Evolutionary conservation across 2,329 filamentous ascomycete species (phyloP).

Genomic region (Fusarium sp.): DNA sequence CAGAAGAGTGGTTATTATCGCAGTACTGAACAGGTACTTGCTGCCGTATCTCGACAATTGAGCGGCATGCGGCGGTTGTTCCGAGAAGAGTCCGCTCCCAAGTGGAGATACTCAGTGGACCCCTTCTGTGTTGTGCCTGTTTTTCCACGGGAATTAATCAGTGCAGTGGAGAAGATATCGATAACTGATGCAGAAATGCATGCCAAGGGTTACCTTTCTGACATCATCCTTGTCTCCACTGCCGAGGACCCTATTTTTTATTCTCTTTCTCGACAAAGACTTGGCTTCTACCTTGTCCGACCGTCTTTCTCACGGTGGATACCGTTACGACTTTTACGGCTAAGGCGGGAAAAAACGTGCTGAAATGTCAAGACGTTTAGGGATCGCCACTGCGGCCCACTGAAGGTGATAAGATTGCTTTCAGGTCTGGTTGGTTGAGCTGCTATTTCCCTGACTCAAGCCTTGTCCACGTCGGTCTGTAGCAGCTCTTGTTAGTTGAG

Average conservation of each 20-base stretch:
- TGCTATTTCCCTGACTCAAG: slow-evolving; percentile 34
- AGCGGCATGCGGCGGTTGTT: slow-evolving; percentile 28
- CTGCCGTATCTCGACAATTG: slow-evolving; percentile 22
- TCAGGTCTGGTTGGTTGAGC: slow-evolving; percentile 23
- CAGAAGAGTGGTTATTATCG: slow-evolving; percentile 10
- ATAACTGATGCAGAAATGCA: slow-evolving; percentile 10
- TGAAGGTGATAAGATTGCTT: slow-evolving; percentile 33
- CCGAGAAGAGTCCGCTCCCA: slow-evolving; percentile 39
- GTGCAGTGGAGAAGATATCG: slow-evolving; percentile 6
- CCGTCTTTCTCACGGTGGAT: slow-evolving; percentile 34
- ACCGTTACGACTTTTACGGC: slow-evolving; percentile 35
- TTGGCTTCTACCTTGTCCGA: slow-evolving; percentile 4
- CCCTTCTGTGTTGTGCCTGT: slow-evolving; percentile 27
- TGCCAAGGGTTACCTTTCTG: slow-evolving; percentile 29
- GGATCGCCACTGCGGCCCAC: slow-evolving; percentile 38
- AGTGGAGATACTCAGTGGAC: slow-evolving; percentile 23
- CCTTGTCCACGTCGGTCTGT: slow-evolving; percentile 30
- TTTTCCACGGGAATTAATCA: slow-evolving; percentile 30
- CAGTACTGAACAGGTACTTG: slow-evolving; percentile 1
- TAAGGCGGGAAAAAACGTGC: slow-evolving; percentile 28
- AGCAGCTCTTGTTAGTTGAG: not conserved
- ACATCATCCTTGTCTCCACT: slow-evolving; percentile 40
- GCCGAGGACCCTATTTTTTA: slow-evolving; percentile 17
- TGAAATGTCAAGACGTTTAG: slow-evolving; percentile 9
- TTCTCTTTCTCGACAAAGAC: not conserved